Evolutionary conservation across 352 stramenopile genomes (phyloP).

Genomic region (Albugo candida): DNA sequence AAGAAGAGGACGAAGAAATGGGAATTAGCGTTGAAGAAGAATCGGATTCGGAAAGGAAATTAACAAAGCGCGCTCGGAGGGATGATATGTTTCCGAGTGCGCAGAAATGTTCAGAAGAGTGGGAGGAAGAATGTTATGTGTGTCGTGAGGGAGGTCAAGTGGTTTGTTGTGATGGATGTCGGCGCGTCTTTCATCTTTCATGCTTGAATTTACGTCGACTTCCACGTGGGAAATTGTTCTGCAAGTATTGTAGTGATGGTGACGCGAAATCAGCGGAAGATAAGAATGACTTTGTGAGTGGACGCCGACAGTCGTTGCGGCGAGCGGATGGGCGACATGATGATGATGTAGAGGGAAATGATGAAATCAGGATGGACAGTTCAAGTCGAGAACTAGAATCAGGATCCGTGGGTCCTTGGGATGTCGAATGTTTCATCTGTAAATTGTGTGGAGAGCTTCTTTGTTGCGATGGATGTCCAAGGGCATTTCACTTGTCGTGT

Average conservation of each 20-base stretch:
- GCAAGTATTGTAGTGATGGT: conserved; percentile 37
- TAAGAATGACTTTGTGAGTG: neutral
- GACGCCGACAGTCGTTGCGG: neutral
- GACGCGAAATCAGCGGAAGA: neutral
- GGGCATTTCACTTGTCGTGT: conserved; percentile 82
- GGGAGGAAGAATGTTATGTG: conserved; percentile 77
- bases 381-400: neutral
- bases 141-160: conserved; percentile 73
- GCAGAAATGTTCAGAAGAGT: conserved; percentile 24
- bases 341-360: neutral
- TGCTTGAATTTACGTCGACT: conserved; percentile 33
- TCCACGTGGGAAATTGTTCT: conserved; percentile 73
- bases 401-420: conserved; percentile 50
- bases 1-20: conserved; percentile 37
- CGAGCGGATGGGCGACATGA: neutral
- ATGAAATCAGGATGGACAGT: neutral
- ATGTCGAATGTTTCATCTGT: conserved; percentile 81
- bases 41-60: conserved; percentile 1
- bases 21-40: conserved; percentile 20
- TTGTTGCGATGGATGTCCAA: conserved; percentile 82
- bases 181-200: conserved; percentile 77
- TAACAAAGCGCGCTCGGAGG: conserved; percentile 21
- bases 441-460: conserved; percentile 62
- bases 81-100: conserved; percentile 13
- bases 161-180: conserved; percentile 83